These are phyloP conservation scores for Fraxinus excelsior DNA, from an alignment of 257 asterid species.

Conservation along the genomic window DNA sequence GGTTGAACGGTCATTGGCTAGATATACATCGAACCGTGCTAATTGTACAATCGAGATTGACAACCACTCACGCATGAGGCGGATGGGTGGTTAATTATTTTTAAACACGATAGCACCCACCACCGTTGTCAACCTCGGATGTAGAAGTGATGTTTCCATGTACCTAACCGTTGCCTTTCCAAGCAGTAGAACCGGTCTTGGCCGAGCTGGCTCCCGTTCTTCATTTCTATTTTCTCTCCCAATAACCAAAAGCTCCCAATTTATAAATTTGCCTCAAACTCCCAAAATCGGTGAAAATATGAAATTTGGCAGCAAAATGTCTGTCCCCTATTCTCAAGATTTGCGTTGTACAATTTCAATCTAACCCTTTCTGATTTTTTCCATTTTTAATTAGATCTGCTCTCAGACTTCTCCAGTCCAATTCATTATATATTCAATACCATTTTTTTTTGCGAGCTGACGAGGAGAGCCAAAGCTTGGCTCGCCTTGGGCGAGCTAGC, in stretches of 20 bases:
- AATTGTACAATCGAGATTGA: too few species aligned
- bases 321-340: neutral
- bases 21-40: too few species aligned
- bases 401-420: constrained; percentile 28
- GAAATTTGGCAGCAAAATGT: neutral
- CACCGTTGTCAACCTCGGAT: too few species aligned
- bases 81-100: too few species aligned
- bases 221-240: neutral
- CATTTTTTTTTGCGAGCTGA: too few species aligned
- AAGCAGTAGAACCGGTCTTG: neutral
- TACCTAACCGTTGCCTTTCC: neutral
- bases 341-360: constrained; percentile 10
- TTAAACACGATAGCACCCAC: too few species aligned
- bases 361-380: neutral
- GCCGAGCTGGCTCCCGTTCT: neutral
- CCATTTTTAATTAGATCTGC: constrained; percentile 39
- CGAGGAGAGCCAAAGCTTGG: too few species aligned
- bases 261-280: neutral
- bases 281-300: neutral
- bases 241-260: neutral
- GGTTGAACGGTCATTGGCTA: too few species aligned
- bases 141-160: too few species aligned
- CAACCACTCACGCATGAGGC: too few species aligned
- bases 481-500: too few species aligned
- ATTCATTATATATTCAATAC: neutral